These are phyloP conservation scores for Claviceps cyperi DNA, from an alignment of 2,329 filamentous ascomycete species.

Conservation along the genomic window DNA sequence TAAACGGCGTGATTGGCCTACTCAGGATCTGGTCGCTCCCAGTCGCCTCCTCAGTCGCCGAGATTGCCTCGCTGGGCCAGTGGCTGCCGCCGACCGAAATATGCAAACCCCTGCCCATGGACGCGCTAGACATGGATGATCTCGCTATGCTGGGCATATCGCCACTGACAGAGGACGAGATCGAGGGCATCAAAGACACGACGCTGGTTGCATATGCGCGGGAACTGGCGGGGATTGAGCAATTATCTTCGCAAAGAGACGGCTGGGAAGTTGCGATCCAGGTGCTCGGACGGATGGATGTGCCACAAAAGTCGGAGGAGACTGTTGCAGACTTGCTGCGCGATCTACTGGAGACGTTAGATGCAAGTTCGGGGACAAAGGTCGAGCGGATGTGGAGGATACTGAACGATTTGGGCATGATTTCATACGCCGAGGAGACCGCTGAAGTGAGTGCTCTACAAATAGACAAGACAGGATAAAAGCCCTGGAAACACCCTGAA, in stretches of 20 bases:
- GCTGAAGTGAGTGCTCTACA: conserved; percentile 51
- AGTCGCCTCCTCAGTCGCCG: conserved; percentile 62
- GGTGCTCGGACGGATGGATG: conserved; percentile 68
- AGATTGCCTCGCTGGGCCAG: conserved; percentile 67
- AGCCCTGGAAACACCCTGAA: no score
- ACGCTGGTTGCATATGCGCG: conserved; percentile 65
- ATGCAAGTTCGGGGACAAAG: conserved; percentile 52
- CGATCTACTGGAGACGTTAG: conserved; percentile 45
- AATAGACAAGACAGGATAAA: no score
- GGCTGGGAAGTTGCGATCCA: conserved; percentile 87
- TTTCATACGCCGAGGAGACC: conserved; percentile 62
- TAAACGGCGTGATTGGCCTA: conserved; percentile 60
- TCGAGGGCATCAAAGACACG: conserved; percentile 61
- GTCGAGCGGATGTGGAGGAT: conserved; percentile 73
- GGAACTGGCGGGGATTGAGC: conserved; percentile 42
- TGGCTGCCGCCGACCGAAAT: conserved; percentile 50
- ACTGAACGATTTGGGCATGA: conserved; percentile 64
- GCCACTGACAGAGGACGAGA: conserved; percentile 40
- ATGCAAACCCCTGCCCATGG: conserved; percentile 36
- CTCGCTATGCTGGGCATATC: conserved; percentile 66
- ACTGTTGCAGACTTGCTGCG: conserved; percentile 59
- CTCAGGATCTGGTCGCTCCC: conserved; percentile 69
- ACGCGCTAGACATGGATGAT: conserved; percentile 68
- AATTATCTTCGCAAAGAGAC: conserved; percentile 37
- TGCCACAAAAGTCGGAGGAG: conserved; percentile 53